Evolutionary conservation across 2,329 filamentous ascomycete species (phyloP).

Genomic region (Monilinia vaccinii-corymbosi): DNA sequence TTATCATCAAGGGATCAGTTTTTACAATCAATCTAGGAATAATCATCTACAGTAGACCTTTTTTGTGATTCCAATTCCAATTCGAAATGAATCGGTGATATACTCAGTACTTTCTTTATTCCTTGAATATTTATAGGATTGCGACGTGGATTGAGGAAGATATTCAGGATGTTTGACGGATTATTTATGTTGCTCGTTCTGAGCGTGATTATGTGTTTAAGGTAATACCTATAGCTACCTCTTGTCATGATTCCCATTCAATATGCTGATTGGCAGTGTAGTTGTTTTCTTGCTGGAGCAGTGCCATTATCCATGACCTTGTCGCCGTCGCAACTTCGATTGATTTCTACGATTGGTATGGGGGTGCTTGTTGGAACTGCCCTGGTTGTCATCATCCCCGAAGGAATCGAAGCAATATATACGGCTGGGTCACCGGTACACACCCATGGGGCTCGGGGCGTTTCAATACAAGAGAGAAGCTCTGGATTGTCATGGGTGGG

Average conservation of each 20-base stretch:
- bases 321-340: slow-evolving; percentile 74
- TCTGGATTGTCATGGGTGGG: slow-evolving; percentile 18
- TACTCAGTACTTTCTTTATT: too few relatives aligned
- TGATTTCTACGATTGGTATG: slow-evolving; percentile 87
- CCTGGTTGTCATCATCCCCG: slow-evolving; percentile 93
- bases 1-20: too few relatives aligned
- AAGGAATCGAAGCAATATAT: slow-evolving; percentile 87
- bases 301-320: slow-evolving; percentile 83
- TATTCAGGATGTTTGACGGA: slow-evolving; percentile 29
- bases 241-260: background rate
- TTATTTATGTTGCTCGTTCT: slow-evolving; percentile 29
- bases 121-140: background rate
- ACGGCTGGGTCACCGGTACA: slow-evolving; percentile 36
- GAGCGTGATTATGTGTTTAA: slow-evolving; percentile 47
- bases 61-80: background rate
- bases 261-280: slow-evolving; percentile 31
- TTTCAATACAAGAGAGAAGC: slow-evolving; percentile 9
- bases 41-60: background rate
- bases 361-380: slow-evolving; percentile 92
- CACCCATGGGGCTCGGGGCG: slow-evolving; percentile 18
- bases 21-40: background rate
- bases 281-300: slow-evolving; percentile 88
- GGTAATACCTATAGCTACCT: slow-evolving; percentile 45
- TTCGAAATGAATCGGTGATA: slow-evolving; percentile 8
- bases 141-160: background rate